Conservation (phyloP, 2,329 filamentous ascomycete genomes). For the Aureobasidium musti region DNA sequence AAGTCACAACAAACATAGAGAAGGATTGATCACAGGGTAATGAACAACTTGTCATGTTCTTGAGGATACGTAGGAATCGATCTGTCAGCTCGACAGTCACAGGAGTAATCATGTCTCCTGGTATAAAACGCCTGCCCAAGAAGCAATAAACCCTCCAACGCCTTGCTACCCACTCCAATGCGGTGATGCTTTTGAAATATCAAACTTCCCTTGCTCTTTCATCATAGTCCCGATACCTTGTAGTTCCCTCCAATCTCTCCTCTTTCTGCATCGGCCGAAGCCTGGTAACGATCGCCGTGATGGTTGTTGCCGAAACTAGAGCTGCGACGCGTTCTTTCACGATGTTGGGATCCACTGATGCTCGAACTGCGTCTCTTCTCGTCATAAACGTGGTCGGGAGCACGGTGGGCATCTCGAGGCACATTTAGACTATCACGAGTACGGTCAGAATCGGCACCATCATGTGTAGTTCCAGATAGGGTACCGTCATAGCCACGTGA, state of each 20-base stretch:
- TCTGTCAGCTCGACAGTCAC: background rate
- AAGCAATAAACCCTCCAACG: conserved; percentile 19
- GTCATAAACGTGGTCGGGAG: conserved; percentile 25
- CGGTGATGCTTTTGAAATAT: conserved; percentile 8
- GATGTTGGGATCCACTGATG: conserved; percentile 1
- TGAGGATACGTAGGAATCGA: conserved; percentile 12
- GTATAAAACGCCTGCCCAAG: conserved; percentile 5
- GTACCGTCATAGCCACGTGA: conserved; percentile 18
- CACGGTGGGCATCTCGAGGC: conserved; percentile 25
- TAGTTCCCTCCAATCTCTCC: conserved; percentile 28
- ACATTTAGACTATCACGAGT: conserved; percentile 27
- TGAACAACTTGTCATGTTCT: background rate
- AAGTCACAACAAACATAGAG: background rate
- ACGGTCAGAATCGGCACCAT: conserved; percentile 27
- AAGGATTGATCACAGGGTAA: background rate
- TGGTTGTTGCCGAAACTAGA: background rate
- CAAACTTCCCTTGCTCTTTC: background rate
- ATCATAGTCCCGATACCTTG: conserved; percentile 28
- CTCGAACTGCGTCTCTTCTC: conserved; percentile 25
- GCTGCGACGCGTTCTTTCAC: conserved; percentile 4
- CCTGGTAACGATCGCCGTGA: conserved; percentile 23
- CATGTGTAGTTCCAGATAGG: conserved; percentile 24
- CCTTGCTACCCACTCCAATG: conserved; percentile 8
- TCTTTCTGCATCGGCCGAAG: conserved; percentile 19
- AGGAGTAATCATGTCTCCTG: background rate